A percentile compares a stretch with the other conserved stretches of the same genome.
phyloP scores from a whole-genome alignment of 2,329 filamentous ascomycete species.

The Rhexocercosporidium sp. region DNA sequence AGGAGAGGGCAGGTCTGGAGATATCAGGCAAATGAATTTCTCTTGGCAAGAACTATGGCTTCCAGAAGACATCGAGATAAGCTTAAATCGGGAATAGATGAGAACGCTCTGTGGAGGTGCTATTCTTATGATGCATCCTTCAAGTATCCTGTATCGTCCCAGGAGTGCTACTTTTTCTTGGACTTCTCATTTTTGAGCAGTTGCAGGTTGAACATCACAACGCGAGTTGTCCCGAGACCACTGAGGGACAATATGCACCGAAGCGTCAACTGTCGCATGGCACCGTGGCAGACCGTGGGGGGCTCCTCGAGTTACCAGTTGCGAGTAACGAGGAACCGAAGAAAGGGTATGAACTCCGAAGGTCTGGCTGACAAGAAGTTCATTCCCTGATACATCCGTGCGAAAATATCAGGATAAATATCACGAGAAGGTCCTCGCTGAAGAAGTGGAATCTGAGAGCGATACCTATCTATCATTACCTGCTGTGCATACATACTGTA shows the following conservation, averaged over 20 bases:
- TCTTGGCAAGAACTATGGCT: not conserved
- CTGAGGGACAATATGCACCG: not conserved
- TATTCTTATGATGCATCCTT: not conserved
- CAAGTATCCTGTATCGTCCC: no score
- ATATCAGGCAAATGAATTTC: not conserved
- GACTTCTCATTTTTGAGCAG: no score
- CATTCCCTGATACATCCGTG: not conserved
- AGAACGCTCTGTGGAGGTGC: not conserved
- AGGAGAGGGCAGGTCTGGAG: no score
- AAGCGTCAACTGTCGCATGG: constrained; percentile 1
- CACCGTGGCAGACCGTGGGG: constrained; percentile 2
- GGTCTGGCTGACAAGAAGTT: not conserved
- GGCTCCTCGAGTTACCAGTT: not conserved
- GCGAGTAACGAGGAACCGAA: no score
- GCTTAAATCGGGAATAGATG: not conserved
- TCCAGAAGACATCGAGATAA: constrained; percentile 5
- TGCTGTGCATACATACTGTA: no score
- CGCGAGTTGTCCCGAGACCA: constrained; percentile 4
- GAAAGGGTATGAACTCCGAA: not conserved
- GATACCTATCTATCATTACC: not conserved
- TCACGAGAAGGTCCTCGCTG: not conserved
- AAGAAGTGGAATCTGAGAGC: not conserved
- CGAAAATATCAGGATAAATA: not conserved
- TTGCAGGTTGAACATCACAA: not conserved
- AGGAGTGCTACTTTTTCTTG: no score